Evolutionary conservation across 495 filamentous ascomycete species (phyloP).

Genomic region (Daldinia caldariorum): DNA sequence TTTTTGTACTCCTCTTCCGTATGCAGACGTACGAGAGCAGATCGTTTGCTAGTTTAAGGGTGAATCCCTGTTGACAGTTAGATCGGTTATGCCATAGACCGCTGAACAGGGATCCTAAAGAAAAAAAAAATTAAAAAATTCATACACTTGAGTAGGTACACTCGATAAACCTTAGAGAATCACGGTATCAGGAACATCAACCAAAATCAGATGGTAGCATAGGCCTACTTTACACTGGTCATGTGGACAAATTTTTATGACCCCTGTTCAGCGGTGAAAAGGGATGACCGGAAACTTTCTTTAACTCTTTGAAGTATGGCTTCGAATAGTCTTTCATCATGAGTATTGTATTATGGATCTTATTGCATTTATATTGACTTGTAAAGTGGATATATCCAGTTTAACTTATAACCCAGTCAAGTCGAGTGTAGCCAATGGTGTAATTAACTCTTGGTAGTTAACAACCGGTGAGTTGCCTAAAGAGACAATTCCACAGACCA

Average conservation of each 20-base stretch:
- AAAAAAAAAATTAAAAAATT: too few species aligned
- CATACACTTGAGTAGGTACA: too few species aligned
- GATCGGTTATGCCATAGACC: slow-evolving; percentile 1
- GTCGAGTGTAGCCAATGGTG: not conserved
- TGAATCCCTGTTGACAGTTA: slow-evolving; percentile 5
- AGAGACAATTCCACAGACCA: not conserved
- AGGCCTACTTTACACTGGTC: too few species aligned
- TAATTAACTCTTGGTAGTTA: not conserved
- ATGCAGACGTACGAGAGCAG: not conserved
- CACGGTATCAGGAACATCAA: too few species aligned
- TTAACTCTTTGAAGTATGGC: not conserved
- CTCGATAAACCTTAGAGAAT: too few species aligned
- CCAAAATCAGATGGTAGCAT: too few species aligned
- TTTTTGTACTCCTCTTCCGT: not conserved
- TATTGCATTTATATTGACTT: not conserved
- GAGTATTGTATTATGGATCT: too few species aligned
- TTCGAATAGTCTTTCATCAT: too few species aligned
- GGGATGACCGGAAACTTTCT: not conserved
- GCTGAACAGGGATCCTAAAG: too few species aligned
- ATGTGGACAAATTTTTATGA: too few species aligned
- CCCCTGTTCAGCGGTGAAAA: too few species aligned
- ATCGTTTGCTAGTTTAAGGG: slow-evolving; percentile 5
- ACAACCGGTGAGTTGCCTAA: not conserved
- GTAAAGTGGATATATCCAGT: not conserved
- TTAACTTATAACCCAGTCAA: not conserved